These are phyloP conservation scores for Mesembryanthemum crystallinum DNA, from an alignment of 148 eudicot genomes.

Conservation along the genomic window DNA sequence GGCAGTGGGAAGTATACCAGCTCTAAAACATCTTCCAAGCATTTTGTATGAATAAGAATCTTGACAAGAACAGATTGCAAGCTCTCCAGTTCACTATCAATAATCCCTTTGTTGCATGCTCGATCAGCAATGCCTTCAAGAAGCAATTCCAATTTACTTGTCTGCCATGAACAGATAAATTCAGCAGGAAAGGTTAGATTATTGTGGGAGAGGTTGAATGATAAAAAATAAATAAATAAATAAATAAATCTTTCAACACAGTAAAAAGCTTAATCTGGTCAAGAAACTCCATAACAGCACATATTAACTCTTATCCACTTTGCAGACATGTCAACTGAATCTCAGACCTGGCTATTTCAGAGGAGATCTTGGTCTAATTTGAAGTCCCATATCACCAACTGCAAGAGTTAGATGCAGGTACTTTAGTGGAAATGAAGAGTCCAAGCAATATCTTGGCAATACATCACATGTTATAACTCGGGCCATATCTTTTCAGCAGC, in stretches of 20 bases:
- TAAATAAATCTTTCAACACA: neutral
- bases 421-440: too few relatives aligned
- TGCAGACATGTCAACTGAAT: too few relatives aligned
- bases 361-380: too few relatives aligned
- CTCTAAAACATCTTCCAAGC: slow-evolving; percentile 48
- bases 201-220: neutral
- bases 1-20: slow-evolving; percentile 37
- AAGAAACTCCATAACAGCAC: too few relatives aligned
- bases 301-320: too few relatives aligned
- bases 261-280: neutral
- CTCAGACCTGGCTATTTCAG: too few relatives aligned
- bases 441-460: too few relatives aligned
- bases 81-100: slow-evolving; percentile 47
- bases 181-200: neutral
- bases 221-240: too few relatives aligned
- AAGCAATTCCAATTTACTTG: slow-evolving; percentile 35
- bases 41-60: slow-evolving; percentile 46
- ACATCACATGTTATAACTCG: too few relatives aligned
- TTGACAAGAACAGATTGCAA: slow-evolving; percentile 59
- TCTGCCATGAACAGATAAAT: slow-evolving; percentile 35
- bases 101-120: slow-evolving; percentile 39
- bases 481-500: too few relatives aligned
- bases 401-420: too few relatives aligned
- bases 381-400: too few relatives aligned
- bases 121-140: slow-evolving; percentile 54